Percentiles rank a stretch among this genome's conserved stretches.
These are phyloP conservation scores for Magnusiomyces suaveolens DNA, from an alignment of 1,139 yeast species.

Conservation along the genomic window DNA sequence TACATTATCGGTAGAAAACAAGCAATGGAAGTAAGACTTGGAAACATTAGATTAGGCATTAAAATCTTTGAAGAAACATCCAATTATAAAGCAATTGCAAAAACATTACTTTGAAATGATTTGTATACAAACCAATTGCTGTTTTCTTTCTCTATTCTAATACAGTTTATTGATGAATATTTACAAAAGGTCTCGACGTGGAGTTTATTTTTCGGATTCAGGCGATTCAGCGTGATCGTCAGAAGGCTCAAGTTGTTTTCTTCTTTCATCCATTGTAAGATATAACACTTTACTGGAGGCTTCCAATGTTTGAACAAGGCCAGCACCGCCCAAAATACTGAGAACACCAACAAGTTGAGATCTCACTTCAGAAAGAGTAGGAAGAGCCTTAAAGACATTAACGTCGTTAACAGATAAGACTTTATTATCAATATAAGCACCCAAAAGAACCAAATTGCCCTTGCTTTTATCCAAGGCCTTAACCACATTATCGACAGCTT, in stretches of 20 bases:
- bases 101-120: conserved; percentile 16
- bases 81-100: conserved; percentile 20
- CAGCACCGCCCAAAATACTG: conserved; percentile 79
- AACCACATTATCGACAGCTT: conserved; percentile 49
- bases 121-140: background rate
- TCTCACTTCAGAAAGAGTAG: conserved; percentile 61
- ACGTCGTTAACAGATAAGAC: conserved; percentile 47
- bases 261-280: conserved; percentile 59
- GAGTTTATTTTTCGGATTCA: background rate
- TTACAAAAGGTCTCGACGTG: background rate
- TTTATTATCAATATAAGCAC: conserved; percentile 67
- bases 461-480: conserved; percentile 52
- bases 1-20: conserved; percentile 22
- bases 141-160: no score
- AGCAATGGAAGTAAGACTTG: conserved; percentile 24
- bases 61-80: conserved; percentile 22
- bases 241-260: conserved; percentile 35
- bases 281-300: conserved; percentile 56
- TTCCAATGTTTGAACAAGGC: conserved; percentile 73
- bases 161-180: no score
- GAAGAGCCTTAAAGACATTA: conserved; percentile 59
- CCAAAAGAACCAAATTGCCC: conserved; percentile 70
- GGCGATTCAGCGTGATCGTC: background rate
- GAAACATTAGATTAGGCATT: conserved; percentile 23
- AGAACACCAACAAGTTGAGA: conserved; percentile 79